These are phyloP conservation scores for Beauveria bassiana DNA, from an alignment of 2,329 filamentous ascomycete genomes.

Conservation along the genomic window DNA sequence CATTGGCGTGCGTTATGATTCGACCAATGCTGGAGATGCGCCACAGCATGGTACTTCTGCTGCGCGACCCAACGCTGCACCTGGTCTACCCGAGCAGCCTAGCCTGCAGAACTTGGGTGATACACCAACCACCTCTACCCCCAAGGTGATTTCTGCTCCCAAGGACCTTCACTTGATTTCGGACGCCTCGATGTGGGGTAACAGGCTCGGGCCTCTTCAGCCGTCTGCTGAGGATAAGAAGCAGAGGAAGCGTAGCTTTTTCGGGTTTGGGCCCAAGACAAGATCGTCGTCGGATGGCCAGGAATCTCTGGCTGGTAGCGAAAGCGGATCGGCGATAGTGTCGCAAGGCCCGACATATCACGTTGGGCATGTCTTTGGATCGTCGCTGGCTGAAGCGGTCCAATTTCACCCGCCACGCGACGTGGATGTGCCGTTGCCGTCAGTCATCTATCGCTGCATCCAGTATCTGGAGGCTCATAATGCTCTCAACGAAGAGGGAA, in stretches of 20 bases:
- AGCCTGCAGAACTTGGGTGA: slow-evolving; percentile 26
- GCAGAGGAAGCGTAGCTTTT: slow-evolving; percentile 69
- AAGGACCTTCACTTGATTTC: slow-evolving; percentile 80
- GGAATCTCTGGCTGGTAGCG: slow-evolving; percentile 46
- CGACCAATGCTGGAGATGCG: slow-evolving; percentile 43
- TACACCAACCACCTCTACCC: slow-evolving; percentile 26
- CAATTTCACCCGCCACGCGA: slow-evolving; percentile 68
- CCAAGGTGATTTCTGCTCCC: slow-evolving; percentile 66
- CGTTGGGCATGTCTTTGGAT: slow-evolving; percentile 71
- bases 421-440: slow-evolving; percentile 68
- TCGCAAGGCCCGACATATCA: slow-evolving; percentile 39
- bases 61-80: slow-evolving; percentile 31
- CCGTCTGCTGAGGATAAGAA: slow-evolving; percentile 65
- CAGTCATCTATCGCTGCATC: slow-evolving; percentile 91
- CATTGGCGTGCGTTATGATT: slow-evolving; percentile 52
- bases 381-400: slow-evolving; percentile 77
- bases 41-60: slow-evolving; percentile 36
- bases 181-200: slow-evolving; percentile 79
- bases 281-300: slow-evolving; percentile 51
- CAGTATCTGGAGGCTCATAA: slow-evolving; percentile 83
- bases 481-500: slow-evolving; percentile 81
- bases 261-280: slow-evolving; percentile 59
- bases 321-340: slow-evolving; percentile 31
- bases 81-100: slow-evolving; percentile 26
- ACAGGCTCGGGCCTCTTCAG: slow-evolving; percentile 51